Conservation (phyloP, 768 basidiomycete genomes). For the Phallus indusiatus region DNA sequence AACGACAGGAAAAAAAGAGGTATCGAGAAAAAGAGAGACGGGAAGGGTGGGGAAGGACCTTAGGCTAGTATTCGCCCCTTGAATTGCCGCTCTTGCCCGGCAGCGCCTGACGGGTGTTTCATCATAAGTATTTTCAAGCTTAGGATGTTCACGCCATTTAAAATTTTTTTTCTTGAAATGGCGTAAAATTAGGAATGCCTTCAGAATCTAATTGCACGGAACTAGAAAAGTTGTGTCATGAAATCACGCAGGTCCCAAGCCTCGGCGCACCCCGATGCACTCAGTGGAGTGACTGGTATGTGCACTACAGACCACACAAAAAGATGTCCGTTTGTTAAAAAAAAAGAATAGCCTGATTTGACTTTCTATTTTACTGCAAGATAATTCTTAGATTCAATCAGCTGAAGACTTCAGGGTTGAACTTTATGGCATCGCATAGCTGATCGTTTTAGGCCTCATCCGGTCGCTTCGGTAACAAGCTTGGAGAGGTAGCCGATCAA, state of each 20-base stretch:
- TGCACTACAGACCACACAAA: too few species aligned
- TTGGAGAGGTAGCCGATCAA: not conserved
- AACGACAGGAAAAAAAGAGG: not conserved
- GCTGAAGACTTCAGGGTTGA: not conserved
- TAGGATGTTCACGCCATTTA: constrained; percentile 5
- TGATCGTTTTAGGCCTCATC: constrained; percentile 4
- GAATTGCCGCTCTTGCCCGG: constrained; percentile 28
- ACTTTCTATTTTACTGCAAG: not conserved
- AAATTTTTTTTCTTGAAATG: constrained; percentile 3
- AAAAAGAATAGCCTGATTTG: not conserved
- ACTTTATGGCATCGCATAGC: not conserved
- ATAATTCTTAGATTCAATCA: not conserved
- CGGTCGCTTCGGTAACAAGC: constrained; percentile 17
- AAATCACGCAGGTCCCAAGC: not conserved
- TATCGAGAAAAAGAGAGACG: not conserved
- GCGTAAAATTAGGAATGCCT: not conserved
- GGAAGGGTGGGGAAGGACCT: not conserved
- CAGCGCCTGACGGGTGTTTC: constrained; percentile 9
- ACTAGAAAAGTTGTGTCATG: not conserved
- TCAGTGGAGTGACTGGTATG: too few species aligned
- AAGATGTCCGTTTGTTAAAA: too few species aligned
- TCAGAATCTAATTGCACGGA: not conserved
- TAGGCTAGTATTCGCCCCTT: constrained; percentile 16
- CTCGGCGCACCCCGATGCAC: constrained; percentile 1
- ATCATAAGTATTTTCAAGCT: not conserved